These are phyloP conservation scores for Ehretia macrophylla DNA, from an alignment of 257 asterid genomes.

Conservation along the genomic window DNA sequence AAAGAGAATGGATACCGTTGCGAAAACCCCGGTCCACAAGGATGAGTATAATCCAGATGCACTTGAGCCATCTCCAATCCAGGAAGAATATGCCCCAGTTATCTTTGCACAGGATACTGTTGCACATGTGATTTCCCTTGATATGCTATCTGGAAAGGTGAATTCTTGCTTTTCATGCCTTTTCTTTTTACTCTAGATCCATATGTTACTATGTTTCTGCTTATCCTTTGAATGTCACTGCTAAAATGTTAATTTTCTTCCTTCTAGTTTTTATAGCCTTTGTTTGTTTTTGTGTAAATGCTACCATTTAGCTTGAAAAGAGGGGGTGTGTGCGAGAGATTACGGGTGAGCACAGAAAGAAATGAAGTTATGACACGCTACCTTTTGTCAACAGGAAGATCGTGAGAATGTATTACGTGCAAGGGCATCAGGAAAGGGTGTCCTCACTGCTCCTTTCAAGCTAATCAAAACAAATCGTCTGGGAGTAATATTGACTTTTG, in stretches of 20 bases:
- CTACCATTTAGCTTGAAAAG: too few relatives aligned
- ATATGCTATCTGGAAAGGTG: slow-evolving; percentile 97
- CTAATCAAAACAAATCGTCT: slow-evolving; percentile 87
- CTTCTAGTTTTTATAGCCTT: neutral
- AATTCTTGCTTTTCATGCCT: neutral
- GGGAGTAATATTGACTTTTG: slow-evolving; percentile 95
- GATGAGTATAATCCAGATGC: slow-evolving; percentile 69
- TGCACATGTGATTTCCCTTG: slow-evolving; percentile 89
- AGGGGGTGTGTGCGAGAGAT: neutral
- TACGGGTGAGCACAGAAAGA: neutral
- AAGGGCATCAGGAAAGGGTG: slow-evolving; percentile 94
- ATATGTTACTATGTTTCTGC: neutral
- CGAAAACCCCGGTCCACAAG: slow-evolving; percentile 83
- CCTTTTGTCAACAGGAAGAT: slow-evolving; percentile 69
- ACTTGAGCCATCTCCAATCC: slow-evolving; percentile 77
- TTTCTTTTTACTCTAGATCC: neutral
- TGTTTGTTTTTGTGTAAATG: neutral
- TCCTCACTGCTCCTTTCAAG: slow-evolving; percentile 94
- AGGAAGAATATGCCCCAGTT: slow-evolving; percentile 94
- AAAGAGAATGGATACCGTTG: slow-evolving; percentile 79
- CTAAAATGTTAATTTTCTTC: too few relatives aligned
- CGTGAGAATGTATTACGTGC: slow-evolving; percentile 94
- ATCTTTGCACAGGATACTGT: slow-evolving; percentile 97
- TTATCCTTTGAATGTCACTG: neutral
- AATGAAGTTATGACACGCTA: slow-evolving; percentile 6